Evolutionary conservation across 1,284 basidiomycete species (phyloP).

Genomic region (Ceratobasidium sp.): DNA sequence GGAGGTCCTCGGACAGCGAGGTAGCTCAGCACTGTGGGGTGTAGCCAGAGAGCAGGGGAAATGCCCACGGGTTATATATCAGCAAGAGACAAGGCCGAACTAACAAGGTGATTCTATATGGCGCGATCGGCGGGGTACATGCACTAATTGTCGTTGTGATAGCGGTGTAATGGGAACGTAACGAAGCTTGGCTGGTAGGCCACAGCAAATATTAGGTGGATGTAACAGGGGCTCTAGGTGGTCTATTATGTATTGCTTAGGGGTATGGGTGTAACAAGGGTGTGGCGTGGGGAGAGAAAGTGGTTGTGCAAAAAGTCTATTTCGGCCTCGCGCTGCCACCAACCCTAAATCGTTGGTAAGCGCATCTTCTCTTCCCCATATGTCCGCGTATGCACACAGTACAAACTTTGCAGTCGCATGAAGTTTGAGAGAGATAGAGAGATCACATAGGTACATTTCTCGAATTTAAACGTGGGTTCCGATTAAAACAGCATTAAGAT

Average conservation of each 20-base stretch:
- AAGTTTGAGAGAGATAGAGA: neutral
- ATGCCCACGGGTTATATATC: too few species aligned
- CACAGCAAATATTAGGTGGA: neutral
- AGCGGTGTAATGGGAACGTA: too few species aligned
- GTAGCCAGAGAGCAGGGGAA: neutral
- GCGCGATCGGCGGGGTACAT: neutral
- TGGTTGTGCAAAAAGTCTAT: neutral
- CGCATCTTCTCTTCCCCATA: too few species aligned
- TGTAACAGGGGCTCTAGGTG: neutral
- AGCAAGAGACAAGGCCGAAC: too few species aligned
- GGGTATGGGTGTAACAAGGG: too few species aligned
- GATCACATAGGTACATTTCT: neutral
- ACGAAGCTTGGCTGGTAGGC: too few species aligned
- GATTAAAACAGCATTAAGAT: neutral
- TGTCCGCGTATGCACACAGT: too few species aligned
- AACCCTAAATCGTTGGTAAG: too few species aligned
- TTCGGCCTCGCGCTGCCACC: too few species aligned
- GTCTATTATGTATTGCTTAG: neutral
- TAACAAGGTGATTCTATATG: neutral
- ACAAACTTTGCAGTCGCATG: neutral
- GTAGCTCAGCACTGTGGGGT: neutral
- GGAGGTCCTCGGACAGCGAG: conserved; percentile 31
- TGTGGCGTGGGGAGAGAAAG: too few species aligned
- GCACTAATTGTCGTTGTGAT: neutral
- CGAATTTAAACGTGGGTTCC: neutral